Evolutionary conservation across 169 alveolate genomes (phyloP).

Genomic region (Amoebophrya sp.): DNA sequence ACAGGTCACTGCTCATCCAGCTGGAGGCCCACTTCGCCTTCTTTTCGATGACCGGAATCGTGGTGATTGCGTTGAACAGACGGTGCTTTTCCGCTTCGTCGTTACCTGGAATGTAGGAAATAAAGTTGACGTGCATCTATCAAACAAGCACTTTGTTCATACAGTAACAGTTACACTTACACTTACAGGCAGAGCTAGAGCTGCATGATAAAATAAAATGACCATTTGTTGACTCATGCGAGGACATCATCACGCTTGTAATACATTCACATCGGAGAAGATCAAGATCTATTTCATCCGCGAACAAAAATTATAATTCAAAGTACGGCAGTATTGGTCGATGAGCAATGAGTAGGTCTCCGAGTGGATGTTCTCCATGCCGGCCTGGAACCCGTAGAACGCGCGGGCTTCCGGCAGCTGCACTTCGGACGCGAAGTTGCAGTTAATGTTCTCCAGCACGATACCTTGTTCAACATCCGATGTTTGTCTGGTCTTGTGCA

Average conservation of each 20-base stretch:
- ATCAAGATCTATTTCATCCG: background rate
- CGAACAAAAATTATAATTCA: background rate
- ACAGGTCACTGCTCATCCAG: constrained; percentile 85
- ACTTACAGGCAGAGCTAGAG: background rate
- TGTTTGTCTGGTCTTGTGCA: too few species aligned
- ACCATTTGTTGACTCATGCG: too few species aligned
- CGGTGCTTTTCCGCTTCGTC: constrained; percentile 81
- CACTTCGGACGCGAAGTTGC: constrained; percentile 86
- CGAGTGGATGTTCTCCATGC: constrained; percentile 97
- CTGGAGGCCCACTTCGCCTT: constrained; percentile 81
- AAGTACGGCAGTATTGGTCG: constrained; percentile 70
- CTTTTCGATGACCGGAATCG: constrained; percentile 78
- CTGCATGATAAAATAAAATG: background rate
- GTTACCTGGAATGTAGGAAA: background rate
- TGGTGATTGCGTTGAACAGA: constrained; percentile 87
- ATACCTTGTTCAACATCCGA: constrained; percentile 83
- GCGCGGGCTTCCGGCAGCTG: constrained; percentile 94
- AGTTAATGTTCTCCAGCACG: constrained; percentile 94
- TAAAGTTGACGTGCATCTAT: background rate
- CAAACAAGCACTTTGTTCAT: background rate
- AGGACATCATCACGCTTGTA: background rate
- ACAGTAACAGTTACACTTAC: background rate
- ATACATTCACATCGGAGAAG: background rate
- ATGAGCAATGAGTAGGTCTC: constrained; percentile 91
- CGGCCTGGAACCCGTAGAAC: constrained; percentile 95